phyloP scores from a whole-genome alignment of 345 rosid species.

The Citrus reticulata region DNA sequence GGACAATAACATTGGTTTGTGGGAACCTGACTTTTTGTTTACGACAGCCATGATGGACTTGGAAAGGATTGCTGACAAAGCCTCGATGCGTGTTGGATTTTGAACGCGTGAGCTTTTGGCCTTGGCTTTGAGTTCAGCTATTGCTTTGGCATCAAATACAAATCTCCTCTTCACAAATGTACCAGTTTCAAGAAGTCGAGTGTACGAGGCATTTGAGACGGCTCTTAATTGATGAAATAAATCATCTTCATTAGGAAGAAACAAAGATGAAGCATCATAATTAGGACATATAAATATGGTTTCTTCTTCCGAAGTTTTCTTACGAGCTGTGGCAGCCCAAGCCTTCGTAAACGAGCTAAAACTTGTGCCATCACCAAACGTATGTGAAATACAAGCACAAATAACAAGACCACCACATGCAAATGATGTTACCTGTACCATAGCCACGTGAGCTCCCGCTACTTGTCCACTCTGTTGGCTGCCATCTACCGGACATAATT shows the following conservation, averaged over 20 bases:
- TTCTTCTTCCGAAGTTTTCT: background rate
- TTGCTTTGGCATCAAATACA: constrained; percentile 32
- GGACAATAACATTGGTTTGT: constrained; percentile 30
- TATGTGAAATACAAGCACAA: background rate
- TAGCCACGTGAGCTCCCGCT: background rate
- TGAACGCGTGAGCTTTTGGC: constrained; percentile 27
- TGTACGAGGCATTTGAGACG: no score
- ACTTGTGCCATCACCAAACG: background rate
- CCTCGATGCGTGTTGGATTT: constrained; percentile 27
- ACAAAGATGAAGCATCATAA: constrained; percentile 28
- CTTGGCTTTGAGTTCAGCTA: constrained; percentile 30
- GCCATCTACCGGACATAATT: background rate
- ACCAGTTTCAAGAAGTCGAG: background rate
- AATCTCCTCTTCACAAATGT: constrained; percentile 32
- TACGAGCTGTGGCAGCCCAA: background rate
- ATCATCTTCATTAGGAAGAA: constrained; percentile 12
- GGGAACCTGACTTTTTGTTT: constrained; percentile 12
- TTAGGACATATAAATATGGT: constrained; percentile 6
- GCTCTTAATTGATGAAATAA: background rate
- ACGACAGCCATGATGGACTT: constrained; percentile 27
- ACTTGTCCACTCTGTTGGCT: background rate
- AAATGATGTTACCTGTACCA: background rate
- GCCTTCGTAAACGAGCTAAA: background rate
- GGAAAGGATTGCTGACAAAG: constrained; percentile 36
- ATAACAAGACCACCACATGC: background rate